These are phyloP conservation scores for Nothophaeocryptopus gaeumannii DNA, from an alignment of 2,329 filamentous ascomycete species.

Conservation along the genomic window DNA sequence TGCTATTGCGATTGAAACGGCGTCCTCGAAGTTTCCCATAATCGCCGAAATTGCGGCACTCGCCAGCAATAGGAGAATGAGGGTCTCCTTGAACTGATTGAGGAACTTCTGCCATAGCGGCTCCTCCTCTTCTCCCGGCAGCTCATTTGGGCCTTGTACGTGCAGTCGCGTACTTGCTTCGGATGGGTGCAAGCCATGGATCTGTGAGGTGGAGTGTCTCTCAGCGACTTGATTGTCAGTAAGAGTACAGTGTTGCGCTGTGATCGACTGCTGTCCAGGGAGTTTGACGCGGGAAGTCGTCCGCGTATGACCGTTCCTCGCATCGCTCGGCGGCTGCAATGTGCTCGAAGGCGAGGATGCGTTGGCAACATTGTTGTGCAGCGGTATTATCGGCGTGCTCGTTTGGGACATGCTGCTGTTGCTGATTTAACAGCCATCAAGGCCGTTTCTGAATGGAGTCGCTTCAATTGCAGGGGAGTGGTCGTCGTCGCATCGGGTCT, in stretches of 20 bases:
- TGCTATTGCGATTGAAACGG: conserved; percentile 89
- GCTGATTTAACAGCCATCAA: conserved; percentile 42
- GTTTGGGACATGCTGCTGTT: conserved; percentile 60
- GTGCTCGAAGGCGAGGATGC: conserved; percentile 13
- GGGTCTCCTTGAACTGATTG: conserved; percentile 93
- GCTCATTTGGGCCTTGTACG: conserved; percentile 85
- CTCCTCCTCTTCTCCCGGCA: conserved; percentile 89
- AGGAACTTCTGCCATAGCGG: conserved; percentile 92
- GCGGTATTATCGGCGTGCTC: conserved; percentile 56
- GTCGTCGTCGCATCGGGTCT: conserved; percentile 6
- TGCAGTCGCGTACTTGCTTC: conserved; percentile 78
- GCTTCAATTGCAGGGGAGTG: conserved; percentile 5
- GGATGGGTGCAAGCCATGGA: conserved; percentile 72
- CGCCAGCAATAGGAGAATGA: conserved; percentile 86
- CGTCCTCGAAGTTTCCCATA: conserved; percentile 91
- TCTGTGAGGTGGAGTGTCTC: conserved; percentile 77
- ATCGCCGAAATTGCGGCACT: conserved; percentile 86
- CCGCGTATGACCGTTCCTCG: conserved; percentile 23
- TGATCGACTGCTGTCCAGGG: conserved; percentile 42
- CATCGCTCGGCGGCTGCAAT: conserved; percentile 3
- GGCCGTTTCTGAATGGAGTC: conserved; percentile 6
- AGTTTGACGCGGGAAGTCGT: conserved; percentile 32
- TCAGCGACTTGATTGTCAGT: conserved; percentile 75
- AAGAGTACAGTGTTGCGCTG: conserved; percentile 60
- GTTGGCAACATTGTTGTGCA: conserved; percentile 48